phyloP scores from a whole-genome alignment of 1,284 basidiomycete genomes.

The Retiboletus flavoniger region DNA sequence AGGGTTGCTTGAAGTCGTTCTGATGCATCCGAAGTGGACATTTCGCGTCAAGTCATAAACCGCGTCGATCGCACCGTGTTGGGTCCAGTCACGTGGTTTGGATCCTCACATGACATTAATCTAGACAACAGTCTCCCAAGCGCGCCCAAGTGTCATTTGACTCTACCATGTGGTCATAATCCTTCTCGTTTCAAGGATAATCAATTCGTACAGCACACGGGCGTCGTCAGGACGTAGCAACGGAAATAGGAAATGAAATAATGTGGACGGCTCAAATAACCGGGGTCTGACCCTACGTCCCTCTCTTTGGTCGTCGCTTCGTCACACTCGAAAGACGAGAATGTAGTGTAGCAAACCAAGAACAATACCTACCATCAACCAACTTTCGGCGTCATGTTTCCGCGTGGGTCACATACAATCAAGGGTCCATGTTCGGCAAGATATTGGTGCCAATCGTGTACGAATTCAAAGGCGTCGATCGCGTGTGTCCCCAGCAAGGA shows the following conservation, averaged over 20 bases:
- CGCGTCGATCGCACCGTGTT: background rate
- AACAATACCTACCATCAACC: background rate
- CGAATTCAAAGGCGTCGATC: too few species aligned
- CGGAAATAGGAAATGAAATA: background rate
- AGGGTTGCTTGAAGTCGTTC: conserved; percentile 28
- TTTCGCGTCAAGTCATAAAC: conserved; percentile 3
- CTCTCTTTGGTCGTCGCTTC: background rate
- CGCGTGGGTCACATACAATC: too few species aligned
- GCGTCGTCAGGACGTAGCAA: background rate
- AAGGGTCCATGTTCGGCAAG: background rate
- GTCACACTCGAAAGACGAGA: background rate
- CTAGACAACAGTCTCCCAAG: too few species aligned
- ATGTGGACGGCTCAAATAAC: too few species aligned
- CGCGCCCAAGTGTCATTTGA: too few species aligned
- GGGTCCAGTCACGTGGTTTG: conserved; percentile 9
- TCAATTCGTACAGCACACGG: background rate
- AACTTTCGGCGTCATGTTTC: background rate
- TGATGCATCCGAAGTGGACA: conserved; percentile 26
- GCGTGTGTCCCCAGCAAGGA: background rate
- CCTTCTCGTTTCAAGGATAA: too few species aligned
- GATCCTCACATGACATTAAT: too few species aligned
- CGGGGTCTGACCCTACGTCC: background rate
- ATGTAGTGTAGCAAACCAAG: background rate
- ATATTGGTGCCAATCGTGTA: background rate
- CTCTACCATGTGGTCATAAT: too few species aligned